phyloP scores from a whole-genome alignment of 257 asterid genomes.

The Anisodus acutangulus region DNA sequence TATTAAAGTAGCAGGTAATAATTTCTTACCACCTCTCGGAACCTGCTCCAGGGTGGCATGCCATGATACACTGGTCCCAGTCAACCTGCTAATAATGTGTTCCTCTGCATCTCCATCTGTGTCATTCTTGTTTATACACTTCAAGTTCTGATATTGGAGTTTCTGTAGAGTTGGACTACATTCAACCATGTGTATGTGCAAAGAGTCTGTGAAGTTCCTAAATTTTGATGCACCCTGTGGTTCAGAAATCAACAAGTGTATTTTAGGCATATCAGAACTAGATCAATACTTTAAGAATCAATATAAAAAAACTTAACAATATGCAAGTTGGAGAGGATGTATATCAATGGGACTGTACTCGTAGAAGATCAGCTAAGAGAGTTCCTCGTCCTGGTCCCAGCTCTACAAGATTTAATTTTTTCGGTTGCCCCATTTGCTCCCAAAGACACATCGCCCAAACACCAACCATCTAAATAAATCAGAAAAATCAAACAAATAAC shows the following conservation, averaged over 20 bases:
- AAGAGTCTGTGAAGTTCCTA: constrained; percentile 69
- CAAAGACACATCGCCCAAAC: constrained; percentile 98
- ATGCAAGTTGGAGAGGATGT: neutral
- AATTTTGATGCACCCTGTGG: constrained; percentile 76
- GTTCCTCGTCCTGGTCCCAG: constrained; percentile 99
- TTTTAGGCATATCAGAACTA: constrained; percentile 21
- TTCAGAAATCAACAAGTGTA: constrained; percentile 22
- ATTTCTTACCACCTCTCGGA: constrained; percentile 81
- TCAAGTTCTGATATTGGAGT: constrained; percentile 77
- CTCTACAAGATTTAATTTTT: constrained; percentile 79
- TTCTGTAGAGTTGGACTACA: constrained; percentile 85
- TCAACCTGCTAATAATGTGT: constrained; percentile 56
- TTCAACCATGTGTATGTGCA: constrained; percentile 90
- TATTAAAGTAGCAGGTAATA: neutral
- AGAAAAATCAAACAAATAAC: constrained; percentile 24
- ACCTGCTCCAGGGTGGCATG: constrained; percentile 87
- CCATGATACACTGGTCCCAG: constrained; percentile 88
- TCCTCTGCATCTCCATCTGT: constrained; percentile 48
- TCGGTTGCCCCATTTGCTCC: constrained; percentile 98
- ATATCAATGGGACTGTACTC: constrained; percentile 51
- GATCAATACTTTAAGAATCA: neutral
- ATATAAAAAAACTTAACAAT: neutral
- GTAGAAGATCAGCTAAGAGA: constrained; percentile 90
- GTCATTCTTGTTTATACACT: constrained; percentile 53
- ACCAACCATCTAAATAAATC: constrained; percentile 70